Evolutionary conservation across 345 rosid genomes (phyloP).

Genomic region (Odontarrhena argentea): DNA sequence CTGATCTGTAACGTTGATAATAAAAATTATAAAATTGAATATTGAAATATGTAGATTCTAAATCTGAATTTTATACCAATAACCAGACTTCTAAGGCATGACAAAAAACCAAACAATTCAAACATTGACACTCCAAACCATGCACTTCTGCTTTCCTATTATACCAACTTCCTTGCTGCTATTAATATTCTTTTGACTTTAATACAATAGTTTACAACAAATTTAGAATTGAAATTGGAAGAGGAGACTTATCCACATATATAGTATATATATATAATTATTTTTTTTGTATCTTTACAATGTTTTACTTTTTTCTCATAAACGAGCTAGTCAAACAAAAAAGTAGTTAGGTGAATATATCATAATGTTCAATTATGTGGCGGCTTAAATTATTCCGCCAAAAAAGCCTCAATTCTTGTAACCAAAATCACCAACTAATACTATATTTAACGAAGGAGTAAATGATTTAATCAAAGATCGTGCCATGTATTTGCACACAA

Average conservation of each 20-base stretch:
- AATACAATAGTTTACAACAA: background rate
- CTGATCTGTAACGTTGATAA: background rate
- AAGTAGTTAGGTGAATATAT: slow-evolving; percentile 15
- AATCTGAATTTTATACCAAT: background rate
- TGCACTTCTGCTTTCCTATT: background rate
- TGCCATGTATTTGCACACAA: slow-evolving; percentile 39
- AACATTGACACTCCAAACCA: slow-evolving; percentile 13
- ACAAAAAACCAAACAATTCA: slow-evolving; percentile 8
- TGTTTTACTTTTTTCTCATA: background rate
- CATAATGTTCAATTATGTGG: slow-evolving; percentile 19
- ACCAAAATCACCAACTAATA: slow-evolving; percentile 29
- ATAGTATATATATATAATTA: background rate
- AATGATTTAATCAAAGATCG: slow-evolving; percentile 29
- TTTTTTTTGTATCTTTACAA: background rate
- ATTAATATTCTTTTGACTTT: slow-evolving; percentile 5
- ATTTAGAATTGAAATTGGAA: background rate
- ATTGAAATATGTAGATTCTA: background rate
- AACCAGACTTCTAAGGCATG: slow-evolving; percentile 2
- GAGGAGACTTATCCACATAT: slow-evolving; percentile 1
- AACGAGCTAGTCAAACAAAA: slow-evolving; percentile 11
- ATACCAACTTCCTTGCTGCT: slow-evolving; percentile 10
- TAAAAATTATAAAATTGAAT: background rate
- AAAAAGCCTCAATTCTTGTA: slow-evolving; percentile 22
- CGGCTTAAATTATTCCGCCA: slow-evolving; percentile 26
- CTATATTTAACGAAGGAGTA: slow-evolving; percentile 26